A percentile compares a stretch with the other conserved stretches of the same genome.
Evolutionary conservation across 108 stramenopile genomes (phyloP).

Genomic region (Cyclotella baltica): DNA sequence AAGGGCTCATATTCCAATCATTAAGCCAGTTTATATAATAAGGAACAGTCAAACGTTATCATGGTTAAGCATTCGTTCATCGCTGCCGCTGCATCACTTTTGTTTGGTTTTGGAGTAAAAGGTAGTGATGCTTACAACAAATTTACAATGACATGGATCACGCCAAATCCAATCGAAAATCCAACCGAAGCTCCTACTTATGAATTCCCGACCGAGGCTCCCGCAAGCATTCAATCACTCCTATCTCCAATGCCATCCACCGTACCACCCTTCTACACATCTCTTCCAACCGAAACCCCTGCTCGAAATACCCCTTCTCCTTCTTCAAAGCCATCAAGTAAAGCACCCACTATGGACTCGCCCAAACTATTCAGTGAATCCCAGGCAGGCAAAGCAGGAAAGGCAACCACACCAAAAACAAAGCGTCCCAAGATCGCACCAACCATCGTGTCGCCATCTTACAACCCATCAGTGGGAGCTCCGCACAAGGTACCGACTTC

Average conservation of each 20-base stretch:
- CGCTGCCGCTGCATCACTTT: not conserved
- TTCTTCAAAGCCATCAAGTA: not conserved
- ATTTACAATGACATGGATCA: not conserved
- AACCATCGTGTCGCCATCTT: not conserved
- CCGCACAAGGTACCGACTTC: not conserved
- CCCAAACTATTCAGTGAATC: not conserved
- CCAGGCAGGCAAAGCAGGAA: not conserved
- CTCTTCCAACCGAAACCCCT: slow-evolving; percentile 3
- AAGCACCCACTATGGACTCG: not conserved
- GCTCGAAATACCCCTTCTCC: not conserved
- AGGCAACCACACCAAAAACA: slow-evolving; percentile 1
- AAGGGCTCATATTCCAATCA: not conserved
- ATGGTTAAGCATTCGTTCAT: not conserved
- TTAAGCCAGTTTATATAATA: too few species aligned
- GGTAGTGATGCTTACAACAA: not conserved
- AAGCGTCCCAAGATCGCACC: not conserved
- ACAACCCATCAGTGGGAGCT: not conserved
- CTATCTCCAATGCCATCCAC: not conserved
- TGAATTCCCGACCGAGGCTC: slow-evolving; percentile 7
- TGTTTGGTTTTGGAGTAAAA: not conserved
- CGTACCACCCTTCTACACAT: slow-evolving; percentile 9
- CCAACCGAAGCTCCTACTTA: slow-evolving; percentile 19
- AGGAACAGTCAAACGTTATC: not conserved
- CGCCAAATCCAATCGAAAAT: not conserved
- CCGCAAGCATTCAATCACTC: not conserved